Evolutionary conservation across 1,284 basidiomycete genomes (phyloP).

Genomic region (Sphagnurus paluster): DNA sequence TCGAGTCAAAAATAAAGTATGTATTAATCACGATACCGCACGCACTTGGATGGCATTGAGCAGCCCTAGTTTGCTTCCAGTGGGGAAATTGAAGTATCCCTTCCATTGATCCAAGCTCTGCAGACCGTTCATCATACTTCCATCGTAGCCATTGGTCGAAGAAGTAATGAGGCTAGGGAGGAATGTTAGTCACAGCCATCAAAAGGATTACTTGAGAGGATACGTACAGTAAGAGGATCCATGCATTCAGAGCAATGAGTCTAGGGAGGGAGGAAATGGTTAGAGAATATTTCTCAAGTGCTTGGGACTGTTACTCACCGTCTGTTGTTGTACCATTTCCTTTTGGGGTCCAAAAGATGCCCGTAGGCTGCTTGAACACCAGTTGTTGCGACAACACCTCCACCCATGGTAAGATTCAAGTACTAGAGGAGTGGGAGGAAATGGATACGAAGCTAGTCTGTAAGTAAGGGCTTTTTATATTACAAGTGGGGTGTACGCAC

Average conservation of each 20-base stretch:
- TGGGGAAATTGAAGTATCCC: conserved; percentile 54
- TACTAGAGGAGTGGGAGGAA: conserved; percentile 28
- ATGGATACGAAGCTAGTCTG: conserved; percentile 26
- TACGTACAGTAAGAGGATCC: conserved; percentile 66
- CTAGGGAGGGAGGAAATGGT: conserved; percentile 32
- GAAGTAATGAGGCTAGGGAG: conserved; percentile 64
- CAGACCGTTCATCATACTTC: conserved; percentile 77
- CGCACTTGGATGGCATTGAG: conserved; percentile 76
- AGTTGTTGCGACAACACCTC: conserved; percentile 47
- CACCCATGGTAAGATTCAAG: conserved; percentile 39
- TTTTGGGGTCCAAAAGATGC: conserved; percentile 61
- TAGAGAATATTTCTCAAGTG: neutral
- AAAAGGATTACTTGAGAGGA: neutral
- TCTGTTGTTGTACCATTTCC: conserved; percentile 74
- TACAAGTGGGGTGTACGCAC: conserved; percentile 13
- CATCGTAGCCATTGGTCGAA: conserved; percentile 77
- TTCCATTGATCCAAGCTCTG: conserved; percentile 66
- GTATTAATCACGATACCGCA: neutral
- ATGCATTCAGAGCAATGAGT: conserved; percentile 61
- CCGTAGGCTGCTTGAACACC: conserved; percentile 40
- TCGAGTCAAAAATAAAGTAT: neutral
- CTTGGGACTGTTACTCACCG: conserved; percentile 40
- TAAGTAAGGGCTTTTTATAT: conserved; percentile 29
- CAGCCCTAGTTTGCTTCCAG: conserved; percentile 60
- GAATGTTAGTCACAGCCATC: conserved; percentile 4